A percentile compares a stretch with the other conserved stretches of the same genome.
Conservation (phyloP, 306 rosid genomes). For the Mimosa bimucronata region DNA sequence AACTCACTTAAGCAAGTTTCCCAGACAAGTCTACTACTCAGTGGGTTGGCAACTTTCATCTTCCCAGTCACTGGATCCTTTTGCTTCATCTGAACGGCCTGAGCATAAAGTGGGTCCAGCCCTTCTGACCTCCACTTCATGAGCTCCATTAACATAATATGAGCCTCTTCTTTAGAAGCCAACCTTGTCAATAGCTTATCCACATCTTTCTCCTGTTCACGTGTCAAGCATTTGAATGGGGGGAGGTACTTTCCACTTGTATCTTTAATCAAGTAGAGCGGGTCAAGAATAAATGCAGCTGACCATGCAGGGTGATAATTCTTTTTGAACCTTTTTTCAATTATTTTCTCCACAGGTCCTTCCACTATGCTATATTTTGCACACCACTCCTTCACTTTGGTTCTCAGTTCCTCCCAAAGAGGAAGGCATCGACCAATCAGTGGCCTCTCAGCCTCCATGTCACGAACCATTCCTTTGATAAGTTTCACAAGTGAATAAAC, state of each 20-base stretch:
- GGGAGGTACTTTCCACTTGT: slow-evolving; percentile 80
- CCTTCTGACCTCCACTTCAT: slow-evolving; percentile 96
- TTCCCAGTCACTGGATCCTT: slow-evolving; percentile 79
- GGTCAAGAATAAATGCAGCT: slow-evolving; percentile 89
- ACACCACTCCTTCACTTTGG: slow-evolving; percentile 86
- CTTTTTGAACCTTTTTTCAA: slow-evolving; percentile 70
- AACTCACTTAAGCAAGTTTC: slow-evolving; percentile 85
- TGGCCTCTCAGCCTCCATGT: slow-evolving; percentile 80
- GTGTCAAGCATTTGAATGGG: slow-evolving; percentile 76
- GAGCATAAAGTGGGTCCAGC: slow-evolving; percentile 87
- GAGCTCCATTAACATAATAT: slow-evolving; percentile 82
- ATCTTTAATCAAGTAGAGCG: slow-evolving; percentile 76
- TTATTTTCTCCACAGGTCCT: slow-evolving; percentile 61
- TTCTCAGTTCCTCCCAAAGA: slow-evolving; percentile 80
- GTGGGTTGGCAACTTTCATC: slow-evolving; percentile 87
- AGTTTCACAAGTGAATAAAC: slow-evolving; percentile 75
- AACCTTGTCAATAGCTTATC: slow-evolving; percentile 75
- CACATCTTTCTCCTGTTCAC: slow-evolving; percentile 85
- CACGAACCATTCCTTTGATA: slow-evolving; percentile 70
- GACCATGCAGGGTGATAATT: slow-evolving; percentile 91
- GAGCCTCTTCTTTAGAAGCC: slow-evolving; percentile 84
- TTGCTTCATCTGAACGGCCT: slow-evolving; percentile 88
- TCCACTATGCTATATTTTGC: slow-evolving; percentile 60
- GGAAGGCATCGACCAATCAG: slow-evolving; percentile 78
- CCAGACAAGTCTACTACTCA: slow-evolving; percentile 89